A percentile compares a stretch with the other conserved stretches of the same genome.
These are phyloP conservation scores for Setaria italica DNA, from an alignment of 202 grass and related monocot genomes.

Conservation along the genomic window DNA sequence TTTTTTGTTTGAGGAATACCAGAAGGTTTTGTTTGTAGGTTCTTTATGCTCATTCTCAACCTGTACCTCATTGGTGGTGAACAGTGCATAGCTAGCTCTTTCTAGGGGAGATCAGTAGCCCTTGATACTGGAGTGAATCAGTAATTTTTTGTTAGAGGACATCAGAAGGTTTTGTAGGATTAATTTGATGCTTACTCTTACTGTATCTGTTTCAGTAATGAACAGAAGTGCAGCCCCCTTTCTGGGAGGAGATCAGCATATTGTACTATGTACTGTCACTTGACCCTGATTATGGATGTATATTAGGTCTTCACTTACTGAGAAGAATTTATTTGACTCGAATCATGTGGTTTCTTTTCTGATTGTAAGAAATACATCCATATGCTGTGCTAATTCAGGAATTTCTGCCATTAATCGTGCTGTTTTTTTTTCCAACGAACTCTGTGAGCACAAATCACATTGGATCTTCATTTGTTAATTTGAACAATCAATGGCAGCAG, in stretches of 20 bases:
- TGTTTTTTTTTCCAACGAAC: no score
- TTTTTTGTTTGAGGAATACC: not conserved
- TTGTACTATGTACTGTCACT: slow-evolving; percentile 5
- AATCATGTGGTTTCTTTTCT: not conserved
- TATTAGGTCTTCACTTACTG: slow-evolving; percentile 22
- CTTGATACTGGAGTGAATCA: not conserved
- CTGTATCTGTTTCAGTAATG: slow-evolving; percentile 7
- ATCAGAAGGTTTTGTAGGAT: slow-evolving; percentile 40
- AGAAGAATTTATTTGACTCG: not conserved
- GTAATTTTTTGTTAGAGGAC: not conserved
- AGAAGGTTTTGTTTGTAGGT: slow-evolving; percentile 29
- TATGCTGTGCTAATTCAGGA: not conserved
- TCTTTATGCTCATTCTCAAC: not conserved
- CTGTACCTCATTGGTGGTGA: slow-evolving; percentile 25
- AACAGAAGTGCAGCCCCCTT: slow-evolving; percentile 20
- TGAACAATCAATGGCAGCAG: not conserved
- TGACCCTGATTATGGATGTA: slow-evolving; percentile 26
- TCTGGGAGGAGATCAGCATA: slow-evolving; percentile 25
- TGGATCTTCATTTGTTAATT: not conserved
- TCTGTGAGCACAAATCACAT: not conserved
- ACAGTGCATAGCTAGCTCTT: slow-evolving; percentile 1
- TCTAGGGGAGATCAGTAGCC: not conserved
- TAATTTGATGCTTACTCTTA: slow-evolving; percentile 6
- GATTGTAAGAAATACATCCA: no score
- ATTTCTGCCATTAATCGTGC: not conserved